phyloP scores from a whole-genome alignment of 257 asterid species.

The Osmanthus fragrans region DNA sequence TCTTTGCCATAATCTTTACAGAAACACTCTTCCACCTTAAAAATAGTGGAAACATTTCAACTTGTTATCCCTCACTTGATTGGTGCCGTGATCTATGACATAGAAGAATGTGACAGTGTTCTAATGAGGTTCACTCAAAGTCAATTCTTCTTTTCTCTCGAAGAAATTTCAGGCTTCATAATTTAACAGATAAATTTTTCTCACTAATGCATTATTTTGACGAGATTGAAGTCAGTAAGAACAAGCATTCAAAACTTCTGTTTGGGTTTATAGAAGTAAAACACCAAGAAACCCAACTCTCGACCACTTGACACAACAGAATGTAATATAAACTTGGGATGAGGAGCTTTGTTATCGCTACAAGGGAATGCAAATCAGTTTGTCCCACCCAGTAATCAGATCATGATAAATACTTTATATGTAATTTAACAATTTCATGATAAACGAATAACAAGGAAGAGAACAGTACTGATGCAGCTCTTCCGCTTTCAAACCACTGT shows the following conservation, averaged over 20 bases:
- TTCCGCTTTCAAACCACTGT: slow-evolving; percentile 94
- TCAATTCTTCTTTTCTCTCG: neutral
- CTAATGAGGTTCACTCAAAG: neutral
- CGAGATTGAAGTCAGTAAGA: neutral
- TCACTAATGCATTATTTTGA: neutral
- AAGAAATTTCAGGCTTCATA: neutral
- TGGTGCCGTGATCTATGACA: neutral
- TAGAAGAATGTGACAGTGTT: neutral
- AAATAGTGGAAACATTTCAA: neutral
- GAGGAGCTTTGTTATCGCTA: neutral
- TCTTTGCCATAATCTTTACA: neutral
- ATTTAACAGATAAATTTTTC: neutral
- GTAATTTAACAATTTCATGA: slow-evolving; percentile 10
- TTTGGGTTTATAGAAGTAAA: neutral
- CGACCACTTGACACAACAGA: too few relatives aligned
- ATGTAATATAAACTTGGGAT: neutral
- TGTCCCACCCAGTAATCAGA: neutral
- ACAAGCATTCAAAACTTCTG: neutral
- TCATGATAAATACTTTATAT: neutral
- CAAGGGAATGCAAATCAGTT: neutral
- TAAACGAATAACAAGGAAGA: slow-evolving; percentile 22
- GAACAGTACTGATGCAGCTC: slow-evolving; percentile 53
- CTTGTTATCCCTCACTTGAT: neutral
- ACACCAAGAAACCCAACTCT: neutral
- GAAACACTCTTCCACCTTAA: neutral